Conservation (phyloP, 768 basidiomycete species). For the Mycena sanguinolenta region DNA sequence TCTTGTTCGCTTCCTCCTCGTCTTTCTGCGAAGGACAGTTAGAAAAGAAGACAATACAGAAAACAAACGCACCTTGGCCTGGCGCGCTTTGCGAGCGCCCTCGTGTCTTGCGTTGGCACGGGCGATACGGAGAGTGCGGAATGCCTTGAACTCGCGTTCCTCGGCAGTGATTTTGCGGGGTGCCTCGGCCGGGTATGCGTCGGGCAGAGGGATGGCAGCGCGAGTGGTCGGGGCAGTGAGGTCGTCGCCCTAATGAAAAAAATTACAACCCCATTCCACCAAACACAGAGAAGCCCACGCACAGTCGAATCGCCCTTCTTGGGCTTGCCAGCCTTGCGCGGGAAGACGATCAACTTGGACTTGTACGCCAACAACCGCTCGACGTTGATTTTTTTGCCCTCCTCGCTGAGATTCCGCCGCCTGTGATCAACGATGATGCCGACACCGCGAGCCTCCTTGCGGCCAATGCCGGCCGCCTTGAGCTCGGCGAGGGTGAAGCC, state of each 20-base stretch:
- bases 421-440: slow-evolving; percentile 98
- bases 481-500: slow-evolving; percentile 96
- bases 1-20: slow-evolving; percentile 93
- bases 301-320: slow-evolving; percentile 96
- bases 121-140: slow-evolving; percentile 86
- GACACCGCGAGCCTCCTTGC: slow-evolving; percentile 92
- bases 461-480: slow-evolving; percentile 94
- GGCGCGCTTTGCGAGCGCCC: slow-evolving; percentile 88
- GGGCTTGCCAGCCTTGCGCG: slow-evolving; percentile 93
- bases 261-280: slow-evolving; percentile 2
- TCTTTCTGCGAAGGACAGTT: slow-evolving; percentile 71
- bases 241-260: slow-evolving; percentile 75
- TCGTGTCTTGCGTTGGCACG: slow-evolving; percentile 88
- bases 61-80: slow-evolving; percentile 76
- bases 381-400: slow-evolving; percentile 96
- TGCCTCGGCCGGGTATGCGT: slow-evolving; percentile 76
- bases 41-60: neutral
- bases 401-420: slow-evolving; percentile 95
- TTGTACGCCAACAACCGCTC: slow-evolving; percentile 96
- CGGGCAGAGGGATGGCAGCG: slow-evolving; percentile 73
- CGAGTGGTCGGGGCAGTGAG: slow-evolving; percentile 85
- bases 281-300: slow-evolving; percentile 48
- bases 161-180: slow-evolving; percentile 94
- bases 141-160: slow-evolving; percentile 92
- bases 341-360: slow-evolving; percentile 94